Percentiles rank a stretch among this genome's conserved stretches.
phyloP scores from a whole-genome alignment of 140 eudicot genomes.

The Anethum foeniculum region DNA sequence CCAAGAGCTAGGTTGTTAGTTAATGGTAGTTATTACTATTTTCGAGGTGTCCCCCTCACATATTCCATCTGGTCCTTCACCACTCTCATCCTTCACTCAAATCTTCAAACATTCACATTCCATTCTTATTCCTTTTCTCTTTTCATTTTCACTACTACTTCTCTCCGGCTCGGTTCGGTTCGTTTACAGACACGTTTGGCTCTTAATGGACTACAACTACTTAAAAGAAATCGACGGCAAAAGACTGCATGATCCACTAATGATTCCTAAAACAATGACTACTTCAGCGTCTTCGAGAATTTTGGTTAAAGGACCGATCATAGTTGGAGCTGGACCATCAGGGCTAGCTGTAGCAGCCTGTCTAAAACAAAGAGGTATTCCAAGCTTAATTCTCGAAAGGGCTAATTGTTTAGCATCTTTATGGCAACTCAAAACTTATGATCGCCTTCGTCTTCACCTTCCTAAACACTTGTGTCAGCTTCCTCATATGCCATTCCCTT shows the following conservation, averaged over 20 bases:
- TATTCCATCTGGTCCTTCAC: background rate
- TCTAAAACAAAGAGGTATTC: constrained; percentile 43
- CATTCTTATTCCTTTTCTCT: background rate
- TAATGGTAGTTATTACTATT: constrained; percentile 9
- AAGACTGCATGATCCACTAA: constrained; percentile 40
- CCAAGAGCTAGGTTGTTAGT: background rate
- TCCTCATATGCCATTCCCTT: constrained; percentile 67
- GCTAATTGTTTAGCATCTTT: constrained; percentile 67
- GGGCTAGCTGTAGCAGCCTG: constrained; percentile 89
- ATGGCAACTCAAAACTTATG: constrained; percentile 72
- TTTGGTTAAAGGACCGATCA: constrained; percentile 48
- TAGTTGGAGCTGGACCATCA: constrained; percentile 94
- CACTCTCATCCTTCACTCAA: background rate
- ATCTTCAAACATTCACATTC: background rate
- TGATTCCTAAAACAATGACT: constrained; percentile 3
- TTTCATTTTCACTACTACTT: background rate
- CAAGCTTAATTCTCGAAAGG: constrained; percentile 51
- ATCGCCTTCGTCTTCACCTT: constrained; percentile 67
- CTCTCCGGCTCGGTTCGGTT: background rate
- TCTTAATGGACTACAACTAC: constrained; percentile 32
- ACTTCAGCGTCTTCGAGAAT: constrained; percentile 13
- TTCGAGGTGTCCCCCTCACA: constrained; percentile 5
- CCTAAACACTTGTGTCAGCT: constrained; percentile 80
- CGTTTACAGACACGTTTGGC: background rate
- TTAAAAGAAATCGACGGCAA: constrained; percentile 30